Evolutionary conservation across 1,139 yeast genomes (phyloP).

Genomic region (Blastobotrys buckinghamii): DNA sequence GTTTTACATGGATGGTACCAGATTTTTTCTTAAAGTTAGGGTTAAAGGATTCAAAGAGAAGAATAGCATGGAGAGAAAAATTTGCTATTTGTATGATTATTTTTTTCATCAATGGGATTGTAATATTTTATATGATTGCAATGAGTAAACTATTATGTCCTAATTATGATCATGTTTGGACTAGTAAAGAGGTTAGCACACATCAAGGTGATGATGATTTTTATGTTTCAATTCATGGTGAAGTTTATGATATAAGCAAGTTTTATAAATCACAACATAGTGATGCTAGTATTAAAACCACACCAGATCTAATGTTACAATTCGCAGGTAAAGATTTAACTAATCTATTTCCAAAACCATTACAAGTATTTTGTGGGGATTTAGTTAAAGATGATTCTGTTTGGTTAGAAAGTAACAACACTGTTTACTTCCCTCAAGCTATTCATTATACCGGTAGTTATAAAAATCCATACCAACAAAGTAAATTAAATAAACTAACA

Average conservation of each 20-base stretch:
- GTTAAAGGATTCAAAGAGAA: slow-evolving; percentile 31
- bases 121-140: slow-evolving; percentile 36
- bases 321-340: slow-evolving; percentile 34
- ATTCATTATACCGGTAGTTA: slow-evolving; percentile 31
- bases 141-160: slow-evolving; percentile 33
- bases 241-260: slow-evolving; percentile 34
- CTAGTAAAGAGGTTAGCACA: slow-evolving; percentile 27
- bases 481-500: slow-evolving; percentile 28
- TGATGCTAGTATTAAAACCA: slow-evolving; percentile 29
- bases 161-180: slow-evolving; percentile 35
- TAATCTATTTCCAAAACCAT: slow-evolving; percentile 35
- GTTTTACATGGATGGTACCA: slow-evolving; percentile 34
- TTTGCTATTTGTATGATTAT: slow-evolving; percentile 30
- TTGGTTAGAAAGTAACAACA: slow-evolving; percentile 24
- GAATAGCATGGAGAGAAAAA: slow-evolving; percentile 37
- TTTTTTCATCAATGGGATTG: slow-evolving; percentile 27
- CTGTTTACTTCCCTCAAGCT: slow-evolving; percentile 27
- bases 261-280: slow-evolving; percentile 35
- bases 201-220: slow-evolving; percentile 31
- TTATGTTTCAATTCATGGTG: slow-evolving; percentile 33
- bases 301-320: slow-evolving; percentile 26
- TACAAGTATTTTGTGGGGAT: slow-evolving; percentile 32
- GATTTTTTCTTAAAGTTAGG: slow-evolving; percentile 24
- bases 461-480: slow-evolving; percentile 19
- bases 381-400: slow-evolving; percentile 29